These are phyloP conservation scores for Cladophialophora immunda DNA, from an alignment of 2,329 filamentous ascomycete genomes.

Conservation along the genomic window DNA sequence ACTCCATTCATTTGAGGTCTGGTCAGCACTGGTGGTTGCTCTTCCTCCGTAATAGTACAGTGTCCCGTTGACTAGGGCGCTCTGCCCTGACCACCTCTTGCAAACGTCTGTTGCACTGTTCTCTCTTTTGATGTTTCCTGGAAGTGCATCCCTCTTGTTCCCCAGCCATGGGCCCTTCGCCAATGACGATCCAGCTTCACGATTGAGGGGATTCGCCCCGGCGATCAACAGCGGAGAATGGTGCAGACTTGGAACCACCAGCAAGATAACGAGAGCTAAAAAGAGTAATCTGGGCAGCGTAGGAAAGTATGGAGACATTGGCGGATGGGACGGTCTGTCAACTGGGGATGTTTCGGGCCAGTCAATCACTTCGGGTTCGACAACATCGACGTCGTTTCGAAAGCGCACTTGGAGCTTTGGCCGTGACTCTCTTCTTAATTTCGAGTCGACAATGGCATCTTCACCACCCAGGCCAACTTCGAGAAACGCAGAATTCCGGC, in stretches of 20 bases:
- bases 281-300: conserved; percentile 36
- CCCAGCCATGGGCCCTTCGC: background rate
- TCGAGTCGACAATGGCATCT: conserved; percentile 38
- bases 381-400: conserved; percentile 36
- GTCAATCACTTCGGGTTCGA: conserved; percentile 28
- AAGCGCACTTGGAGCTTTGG: conserved; percentile 37
- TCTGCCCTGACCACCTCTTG: conserved; percentile 72
- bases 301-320: conserved; percentile 33
- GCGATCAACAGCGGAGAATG: conserved; percentile 33
- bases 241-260: conserved; percentile 37
- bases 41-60: conserved; percentile 80
- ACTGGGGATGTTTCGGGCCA: conserved; percentile 5
- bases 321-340: conserved; percentile 1
- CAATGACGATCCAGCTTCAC: conserved; percentile 18
- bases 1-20: conserved; percentile 75
- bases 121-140: conserved; percentile 35
- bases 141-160: conserved; percentile 14
- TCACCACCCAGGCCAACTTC: conserved; percentile 40
- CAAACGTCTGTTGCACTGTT: conserved; percentile 66
- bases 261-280: conserved; percentile 34
- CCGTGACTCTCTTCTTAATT: conserved; percentile 31
- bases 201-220: conserved; percentile 31
- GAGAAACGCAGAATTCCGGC: conserved; percentile 39
- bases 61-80: conserved; percentile 75
- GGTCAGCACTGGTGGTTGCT: conserved; percentile 64